Conservation (phyloP, 1,284 basidiomycete species). For the Phlebopus sp. region DNA sequence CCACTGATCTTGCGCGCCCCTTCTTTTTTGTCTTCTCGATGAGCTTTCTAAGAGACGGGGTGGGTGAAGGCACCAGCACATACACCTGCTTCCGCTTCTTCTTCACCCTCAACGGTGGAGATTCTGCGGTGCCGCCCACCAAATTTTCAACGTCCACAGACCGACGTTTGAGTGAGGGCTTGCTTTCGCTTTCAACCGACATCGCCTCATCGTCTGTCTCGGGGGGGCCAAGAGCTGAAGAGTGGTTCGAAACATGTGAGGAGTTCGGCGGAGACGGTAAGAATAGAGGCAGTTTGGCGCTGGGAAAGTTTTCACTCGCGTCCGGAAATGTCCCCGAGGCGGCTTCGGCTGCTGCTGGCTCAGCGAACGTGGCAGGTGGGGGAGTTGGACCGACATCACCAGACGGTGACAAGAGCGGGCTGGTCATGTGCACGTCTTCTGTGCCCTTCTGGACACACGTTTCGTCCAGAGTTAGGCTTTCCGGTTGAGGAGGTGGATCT, state of each 20-base stretch:
- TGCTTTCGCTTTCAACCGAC: conserved; percentile 4
- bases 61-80: conserved; percentile 29
- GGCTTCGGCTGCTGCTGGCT: conserved; percentile 3
- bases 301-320: conserved; percentile 7
- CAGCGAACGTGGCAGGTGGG: conserved; percentile 7
- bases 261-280: conserved; percentile 29
- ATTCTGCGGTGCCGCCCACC: conserved; percentile 6
- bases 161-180: conserved; percentile 20
- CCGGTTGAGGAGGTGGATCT: conserved; percentile 19
- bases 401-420: conserved; percentile 8
- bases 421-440: conserved; percentile 24
- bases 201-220: conserved; percentile 21
- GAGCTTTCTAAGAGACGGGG: conserved; percentile 20
- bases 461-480: conserved; percentile 25
- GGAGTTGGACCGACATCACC: conserved; percentile 10
- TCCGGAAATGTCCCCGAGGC: conserved; percentile 14
- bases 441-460: not conserved
- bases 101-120: conserved; percentile 8
- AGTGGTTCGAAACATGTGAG: conserved; percentile 9
- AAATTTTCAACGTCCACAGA: conserved; percentile 14
- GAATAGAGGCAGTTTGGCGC: conserved; percentile 27
- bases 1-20: conserved; percentile 5
- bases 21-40: conserved; percentile 16
- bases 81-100: conserved; percentile 29
- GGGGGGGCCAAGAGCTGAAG: conserved; percentile 16